These are phyloP conservation scores for Solanum paucissectum DNA, from an alignment of 257 asterid species.

Conservation along the genomic window DNA sequence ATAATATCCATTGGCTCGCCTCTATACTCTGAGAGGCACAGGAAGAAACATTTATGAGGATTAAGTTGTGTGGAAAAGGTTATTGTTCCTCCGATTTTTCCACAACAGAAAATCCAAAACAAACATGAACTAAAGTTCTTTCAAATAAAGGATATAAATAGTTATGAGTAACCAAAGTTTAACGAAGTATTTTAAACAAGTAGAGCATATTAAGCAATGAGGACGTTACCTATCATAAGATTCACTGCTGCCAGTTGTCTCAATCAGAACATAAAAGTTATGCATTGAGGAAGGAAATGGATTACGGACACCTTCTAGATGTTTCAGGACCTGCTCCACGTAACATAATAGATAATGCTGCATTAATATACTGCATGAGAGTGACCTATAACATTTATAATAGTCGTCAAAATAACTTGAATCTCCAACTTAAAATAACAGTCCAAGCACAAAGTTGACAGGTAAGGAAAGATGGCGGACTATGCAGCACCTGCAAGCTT, in stretches of 20 bases:
- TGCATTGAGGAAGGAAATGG: slow-evolving; percentile 81
- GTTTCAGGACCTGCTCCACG: slow-evolving; percentile 68
- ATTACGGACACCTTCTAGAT: slow-evolving; percentile 88
- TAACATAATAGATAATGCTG: neutral
- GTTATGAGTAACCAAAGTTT: neutral
- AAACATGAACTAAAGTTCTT: neutral
- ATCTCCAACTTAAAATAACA: neutral
- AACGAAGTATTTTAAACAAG: neutral
- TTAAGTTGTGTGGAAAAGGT: neutral
- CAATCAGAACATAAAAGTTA: slow-evolving; percentile 82
- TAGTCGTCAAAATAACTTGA: neutral
- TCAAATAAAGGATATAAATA: neutral
- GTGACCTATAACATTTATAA: neutral
- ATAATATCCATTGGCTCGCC: neutral
- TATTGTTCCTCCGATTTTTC: neutral
- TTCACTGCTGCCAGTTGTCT: slow-evolving; percentile 92
- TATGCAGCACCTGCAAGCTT: neutral
- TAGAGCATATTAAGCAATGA: slow-evolving; percentile 6
- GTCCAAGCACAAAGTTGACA: neutral
- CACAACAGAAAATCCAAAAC: neutral
- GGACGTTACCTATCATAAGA: slow-evolving; percentile 74
- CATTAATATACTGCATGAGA: neutral
- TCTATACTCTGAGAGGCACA: neutral
- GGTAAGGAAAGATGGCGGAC: neutral
- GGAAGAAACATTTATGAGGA: neutral